phyloP scores from a whole-genome alignment of 2,329 filamentous ascomycete species.

The Didymella pinodella region DNA sequence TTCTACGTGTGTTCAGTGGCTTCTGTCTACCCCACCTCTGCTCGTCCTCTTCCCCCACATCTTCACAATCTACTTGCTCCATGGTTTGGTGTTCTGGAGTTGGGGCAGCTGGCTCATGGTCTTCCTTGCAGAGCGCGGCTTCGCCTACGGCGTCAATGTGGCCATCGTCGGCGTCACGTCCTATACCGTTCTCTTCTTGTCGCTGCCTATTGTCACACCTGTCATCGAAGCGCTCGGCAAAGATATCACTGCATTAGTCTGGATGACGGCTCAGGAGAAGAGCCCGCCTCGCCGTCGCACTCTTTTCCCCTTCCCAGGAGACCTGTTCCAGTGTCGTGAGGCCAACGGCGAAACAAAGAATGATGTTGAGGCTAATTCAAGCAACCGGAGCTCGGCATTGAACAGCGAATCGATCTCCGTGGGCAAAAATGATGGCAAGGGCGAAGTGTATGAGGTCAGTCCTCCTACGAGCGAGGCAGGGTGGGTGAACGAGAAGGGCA shows the following conservation, averaged over 20 bases:
- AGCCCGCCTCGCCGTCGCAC: conserved; percentile 43
- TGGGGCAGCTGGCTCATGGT: conserved; percentile 51
- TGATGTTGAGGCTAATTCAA: conserved; percentile 19
- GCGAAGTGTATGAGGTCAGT: neutral
- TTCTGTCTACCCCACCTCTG: conserved; percentile 52
- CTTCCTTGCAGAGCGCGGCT: conserved; percentile 39
- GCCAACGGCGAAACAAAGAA: conserved; percentile 13
- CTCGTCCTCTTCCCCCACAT: conserved; percentile 58
- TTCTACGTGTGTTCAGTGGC: conserved; percentile 50
- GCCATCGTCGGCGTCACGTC: conserved; percentile 49
- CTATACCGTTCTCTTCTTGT: conserved; percentile 45
- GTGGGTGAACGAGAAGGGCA: neutral
- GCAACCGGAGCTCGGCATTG: conserved; percentile 7
- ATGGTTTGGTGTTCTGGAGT: conserved; percentile 58
- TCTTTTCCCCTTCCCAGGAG: conserved; percentile 43
- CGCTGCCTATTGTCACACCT: conserved; percentile 50
- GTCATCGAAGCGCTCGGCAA: conserved; percentile 52
- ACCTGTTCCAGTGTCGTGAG: conserved; percentile 26
- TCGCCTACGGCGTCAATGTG: conserved; percentile 48
- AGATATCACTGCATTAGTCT: conserved; percentile 50
- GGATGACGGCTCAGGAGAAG: conserved; percentile 49
- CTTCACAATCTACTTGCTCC: conserved; percentile 60
- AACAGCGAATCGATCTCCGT: conserved; percentile 3
- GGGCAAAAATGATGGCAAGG: conserved; percentile 3
- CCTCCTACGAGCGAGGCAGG: neutral